Base-by-base conservation (phyloP, 768 basidiomycete species). In the Leccinum longicurvipes region DNA sequence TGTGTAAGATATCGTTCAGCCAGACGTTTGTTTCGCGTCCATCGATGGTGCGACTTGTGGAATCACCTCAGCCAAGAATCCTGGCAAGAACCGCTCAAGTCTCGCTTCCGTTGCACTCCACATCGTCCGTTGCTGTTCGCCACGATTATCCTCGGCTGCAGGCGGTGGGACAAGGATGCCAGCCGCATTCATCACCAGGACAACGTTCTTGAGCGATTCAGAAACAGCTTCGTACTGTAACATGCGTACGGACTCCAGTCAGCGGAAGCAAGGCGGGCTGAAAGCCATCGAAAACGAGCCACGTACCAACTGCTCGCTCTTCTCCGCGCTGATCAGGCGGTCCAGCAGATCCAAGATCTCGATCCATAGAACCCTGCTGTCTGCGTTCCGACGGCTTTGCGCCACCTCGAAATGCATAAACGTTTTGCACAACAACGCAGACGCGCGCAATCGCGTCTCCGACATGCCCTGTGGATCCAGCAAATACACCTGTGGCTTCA, bases 151-250 rank as follows among this genome's bases (percentile, higher is more conserved):
- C 48, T 72, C 72, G 11, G 59, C 63, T 4, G 68, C 66, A 25
- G 71, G 67, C 12, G 75, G 73, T 4, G 91, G 90, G 4, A 91
- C 80, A 17, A 99, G 82, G 54, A 95, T 85, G 5, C 82, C 81
- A 1, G 88, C 87, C 1, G 94, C 91, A 63, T 94, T 87, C 93
- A 99, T 95, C 48, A 99, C 96, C 47, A 98, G 80, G 15, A 99
- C 75, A 48, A 96, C 91, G 66, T 98, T 98, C 75, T 98, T 98
- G 63, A 99, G 79, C 1, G 94, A 95, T 72, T 99, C 97, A 1
- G 93, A 93, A 19, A 97, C 81, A 0, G 96, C 96, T 70, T 99
- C 97, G 68, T 87, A 87, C 96, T 98, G 3, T 1, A 1, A 56
- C 17, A 3, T 10, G 17, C 8, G 17, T 41, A n/a, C n/a, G 39